Evolutionary conservation across 768 basidiomycete species (phyloP), one percentile per base, ranked within the genome.

Genomic region (Artomyces pyxidatus): DNA sequence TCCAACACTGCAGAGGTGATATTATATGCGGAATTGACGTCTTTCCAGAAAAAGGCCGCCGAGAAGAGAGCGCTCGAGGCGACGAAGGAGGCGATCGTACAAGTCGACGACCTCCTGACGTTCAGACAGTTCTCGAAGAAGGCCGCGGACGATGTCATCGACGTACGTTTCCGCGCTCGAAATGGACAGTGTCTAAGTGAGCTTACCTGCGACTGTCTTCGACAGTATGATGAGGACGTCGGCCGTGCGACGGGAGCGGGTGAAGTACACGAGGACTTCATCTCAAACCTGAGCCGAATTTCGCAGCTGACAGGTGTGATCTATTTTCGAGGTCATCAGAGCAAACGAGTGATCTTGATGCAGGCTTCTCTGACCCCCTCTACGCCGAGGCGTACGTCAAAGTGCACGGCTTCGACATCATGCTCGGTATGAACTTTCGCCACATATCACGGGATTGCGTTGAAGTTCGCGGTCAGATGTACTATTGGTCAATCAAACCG

Each of bases 371-470:
- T 23, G 96, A 98, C 63, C 91, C 95, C 10, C 91, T 99, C 54
- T 98, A 98, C 59, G 94, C 94, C 7, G 96, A 99, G 64, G 94
- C 95, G 2, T 91, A 90, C 61, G 94, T 98, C 57, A 95, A 93
- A 65, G 90, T 98, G 67, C 90, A 97, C 56, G 92, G 93, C 32
- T 98, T 98, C 64, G 95, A 99, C 64, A 96, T 99, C 61, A 68
- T 91, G 37, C 79, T 99, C 3, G 91, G 89, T 89, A 47, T 22
- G 72, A 62, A 17, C 2, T 43, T 32, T 41, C 23, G 21, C 29
- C 27, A 14, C 11, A 35, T 41, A 5, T 9, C 17, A 17, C n/a
- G n/a, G n/a, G n/a, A n/a, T n/a, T n/a, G n/a, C n/a, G 35, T 32
- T 45, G 19, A 32, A 48, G 40, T 45, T 27, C 27, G 6, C 37